Evolutionary conservation across 805 yeast species (phyloP).

Genomic region (Cyberlindnera meyerae): DNA sequence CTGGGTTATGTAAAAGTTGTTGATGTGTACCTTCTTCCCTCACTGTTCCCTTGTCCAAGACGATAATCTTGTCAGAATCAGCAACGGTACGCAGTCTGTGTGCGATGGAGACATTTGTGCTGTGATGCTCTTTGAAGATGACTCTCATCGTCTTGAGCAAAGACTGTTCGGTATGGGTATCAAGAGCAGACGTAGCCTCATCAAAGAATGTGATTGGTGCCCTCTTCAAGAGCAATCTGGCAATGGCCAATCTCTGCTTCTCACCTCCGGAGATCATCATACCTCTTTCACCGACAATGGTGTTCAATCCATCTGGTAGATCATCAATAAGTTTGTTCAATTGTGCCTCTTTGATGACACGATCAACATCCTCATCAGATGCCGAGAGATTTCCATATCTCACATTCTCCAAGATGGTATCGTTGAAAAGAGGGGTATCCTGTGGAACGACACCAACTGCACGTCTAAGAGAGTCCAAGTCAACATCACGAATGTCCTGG

Average conservation of each 20-base stretch:
- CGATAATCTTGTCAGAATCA: constrained; percentile 90
- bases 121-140: constrained; percentile 51
- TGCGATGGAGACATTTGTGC: constrained; percentile 88
- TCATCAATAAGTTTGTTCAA: constrained; percentile 56
- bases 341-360: constrained; percentile 66
- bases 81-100: constrained; percentile 92
- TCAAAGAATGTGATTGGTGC: constrained; percentile 92
- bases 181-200: constrained; percentile 95
- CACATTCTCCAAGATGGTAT: constrained; percentile 80
- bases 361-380: constrained; percentile 60
- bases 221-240: constrained; percentile 78
- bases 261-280: constrained; percentile 99
- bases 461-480: constrained; percentile 66
- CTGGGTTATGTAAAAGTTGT: constrained; percentile 46
- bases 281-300: constrained; percentile 96
- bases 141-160: constrained; percentile 67
- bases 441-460: constrained; percentile 94
- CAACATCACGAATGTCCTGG: constrained; percentile 73
- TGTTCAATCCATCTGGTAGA: constrained; percentile 78
- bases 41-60: constrained; percentile 71
- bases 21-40: constrained; percentile 85
- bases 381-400: constrained; percentile 80
- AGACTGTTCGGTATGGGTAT: constrained; percentile 92
- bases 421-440: constrained; percentile 94
- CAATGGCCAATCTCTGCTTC: constrained; percentile 91